Base-by-base conservation (phyloP, 805 yeast species). In the Lipomyces japonicus region DNA sequence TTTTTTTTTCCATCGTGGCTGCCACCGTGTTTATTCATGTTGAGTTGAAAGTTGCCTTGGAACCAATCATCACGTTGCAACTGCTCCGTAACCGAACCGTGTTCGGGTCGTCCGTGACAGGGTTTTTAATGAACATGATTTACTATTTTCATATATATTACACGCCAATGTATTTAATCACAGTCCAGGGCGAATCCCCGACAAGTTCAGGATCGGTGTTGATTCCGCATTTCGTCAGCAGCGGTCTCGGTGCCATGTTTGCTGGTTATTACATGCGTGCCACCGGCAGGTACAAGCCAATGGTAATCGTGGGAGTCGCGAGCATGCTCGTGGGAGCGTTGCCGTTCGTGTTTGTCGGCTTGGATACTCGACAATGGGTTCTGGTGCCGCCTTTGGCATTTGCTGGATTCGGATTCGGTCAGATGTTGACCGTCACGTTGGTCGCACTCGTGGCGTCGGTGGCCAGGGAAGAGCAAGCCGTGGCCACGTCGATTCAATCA, bases 401-500 rank as follows among this genome's bases (percentile, higher is more conserved):
- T 4, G 76, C 81, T 2, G 81, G 85, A 6, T 70, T 75, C 36
- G 81, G 80, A 0, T 74, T 78, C 53, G 75, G 86, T 1, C 66
- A 74, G 2, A 68, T 75, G 57, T 68, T 81, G 51, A 81, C 86
- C 0, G 75, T 79, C 2, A 77, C 84, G 0, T 65, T 82, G 44
- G 65, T 82, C 16, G 80, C 85, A 0, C 72, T 82, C 68, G 79
- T 82, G 46, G 79, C 85, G 1, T 74, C 84, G 2, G 86, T 79
- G 1, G 77, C 80, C 3, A 50, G 66, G 14, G 69, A 73, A 37
- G 74, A 74, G 55, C 88, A 82, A 61, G 88, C 90, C 2, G 73
- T 84, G 24, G 82, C 85, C 1, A 84, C 89, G 0, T 82, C 88
- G 0, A 81, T 84, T 50, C 87, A 82, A 53, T 84, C 84, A 61